A percentile compares a stretch with the other conserved stretches of the same genome.
Evolutionary conservation across 805 yeast species (phyloP).

Genomic region (Candida anglica): DNA sequence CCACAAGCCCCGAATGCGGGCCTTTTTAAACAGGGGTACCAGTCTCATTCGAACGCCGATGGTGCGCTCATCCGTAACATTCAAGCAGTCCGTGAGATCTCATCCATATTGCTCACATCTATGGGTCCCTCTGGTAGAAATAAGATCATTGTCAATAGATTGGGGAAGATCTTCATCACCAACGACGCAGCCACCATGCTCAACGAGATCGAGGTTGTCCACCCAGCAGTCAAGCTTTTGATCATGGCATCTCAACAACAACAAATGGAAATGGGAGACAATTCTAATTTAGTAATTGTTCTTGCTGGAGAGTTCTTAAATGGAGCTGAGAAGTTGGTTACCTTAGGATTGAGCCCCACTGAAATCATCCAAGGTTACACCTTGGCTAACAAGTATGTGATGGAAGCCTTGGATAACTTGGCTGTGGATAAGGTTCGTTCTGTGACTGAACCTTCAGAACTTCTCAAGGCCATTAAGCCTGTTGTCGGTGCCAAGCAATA

Average conservation of each 20-base stretch:
- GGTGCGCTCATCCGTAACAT: constrained; percentile 93
- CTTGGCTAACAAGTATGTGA: constrained; percentile 75
- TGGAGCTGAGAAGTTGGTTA: constrained; percentile 79
- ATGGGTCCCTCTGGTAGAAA: constrained; percentile 98
- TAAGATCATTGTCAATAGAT: constrained; percentile 87
- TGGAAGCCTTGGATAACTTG: constrained; percentile 62
- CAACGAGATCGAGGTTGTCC: constrained; percentile 88
- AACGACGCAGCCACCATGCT: constrained; percentile 98
- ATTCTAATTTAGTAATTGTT: constrained; percentile 85
- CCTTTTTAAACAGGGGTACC: constrained; percentile 93
- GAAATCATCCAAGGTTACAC: constrained; percentile 93
- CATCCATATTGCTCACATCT: constrained; percentile 86
- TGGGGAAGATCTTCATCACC: constrained; percentile 83
- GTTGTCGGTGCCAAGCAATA: constrained; percentile 92
- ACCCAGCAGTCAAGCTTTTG: constrained; percentile 93
- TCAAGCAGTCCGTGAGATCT: constrained; percentile 90
- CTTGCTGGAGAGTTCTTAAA: constrained; percentile 90
- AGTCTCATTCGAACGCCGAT: constrained; percentile 79
- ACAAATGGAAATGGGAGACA: constrained; percentile 96
- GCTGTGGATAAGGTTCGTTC: constrained; percentile 61
- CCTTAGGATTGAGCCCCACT: constrained; percentile 83
- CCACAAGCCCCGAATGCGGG: constrained; percentile 94
- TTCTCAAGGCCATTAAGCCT: constrained; percentile 73
- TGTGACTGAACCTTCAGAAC: constrained; percentile 48
- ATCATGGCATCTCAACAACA: constrained; percentile 98